phyloP scores from a whole-genome alignment of 306 rosid genomes.

The Quercus berberidifolia region DNA sequence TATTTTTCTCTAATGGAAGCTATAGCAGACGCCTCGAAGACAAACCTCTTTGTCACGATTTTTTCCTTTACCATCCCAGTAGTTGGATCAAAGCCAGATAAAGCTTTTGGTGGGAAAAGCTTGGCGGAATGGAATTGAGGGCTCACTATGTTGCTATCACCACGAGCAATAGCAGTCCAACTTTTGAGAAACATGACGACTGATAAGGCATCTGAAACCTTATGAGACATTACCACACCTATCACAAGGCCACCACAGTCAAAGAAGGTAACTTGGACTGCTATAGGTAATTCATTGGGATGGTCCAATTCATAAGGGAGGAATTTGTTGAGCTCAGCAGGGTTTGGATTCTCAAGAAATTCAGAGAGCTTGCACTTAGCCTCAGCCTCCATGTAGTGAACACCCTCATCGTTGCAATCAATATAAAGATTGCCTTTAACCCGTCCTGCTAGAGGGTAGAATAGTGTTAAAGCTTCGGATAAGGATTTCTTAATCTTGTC shows the following conservation, averaged over 20 bases:
- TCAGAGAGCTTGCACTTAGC: neutral
- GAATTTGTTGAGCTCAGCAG: constrained; percentile 6
- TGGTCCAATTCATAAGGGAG: constrained; percentile 8
- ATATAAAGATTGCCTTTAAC: neutral
- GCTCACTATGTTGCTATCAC: neutral
- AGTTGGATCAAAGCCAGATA: neutral
- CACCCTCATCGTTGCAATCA: neutral
- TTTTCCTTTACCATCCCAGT: constrained; percentile 8
- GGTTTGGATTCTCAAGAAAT: neutral
- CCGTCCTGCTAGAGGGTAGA: constrained; percentile 16
- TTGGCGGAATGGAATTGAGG: constrained; percentile 10
- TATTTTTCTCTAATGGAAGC: constrained; percentile 3
- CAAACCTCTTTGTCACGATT: constrained; percentile 9
- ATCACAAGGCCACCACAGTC: constrained; percentile 26
- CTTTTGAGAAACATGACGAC: constrained; percentile 16
- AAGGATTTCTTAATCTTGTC: neutral
- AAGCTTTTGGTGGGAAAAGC: constrained; percentile 6
- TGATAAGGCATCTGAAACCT: constrained; percentile 23
- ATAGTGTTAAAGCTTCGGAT: constrained; percentile 4
- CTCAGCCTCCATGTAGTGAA: neutral
- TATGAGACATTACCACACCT: constrained; percentile 25
- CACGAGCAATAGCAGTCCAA: constrained; percentile 22
- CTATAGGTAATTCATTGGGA: constrained; percentile 1
- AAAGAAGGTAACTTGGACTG: constrained; percentile 18
- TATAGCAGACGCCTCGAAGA: constrained; percentile 9